A percentile compares a stretch with the other conserved stretches of the same genome.
These are phyloP conservation scores for Geotrichum phurueaensis DNA, from an alignment of 1,139 yeast species.

Conservation along the genomic window DNA sequence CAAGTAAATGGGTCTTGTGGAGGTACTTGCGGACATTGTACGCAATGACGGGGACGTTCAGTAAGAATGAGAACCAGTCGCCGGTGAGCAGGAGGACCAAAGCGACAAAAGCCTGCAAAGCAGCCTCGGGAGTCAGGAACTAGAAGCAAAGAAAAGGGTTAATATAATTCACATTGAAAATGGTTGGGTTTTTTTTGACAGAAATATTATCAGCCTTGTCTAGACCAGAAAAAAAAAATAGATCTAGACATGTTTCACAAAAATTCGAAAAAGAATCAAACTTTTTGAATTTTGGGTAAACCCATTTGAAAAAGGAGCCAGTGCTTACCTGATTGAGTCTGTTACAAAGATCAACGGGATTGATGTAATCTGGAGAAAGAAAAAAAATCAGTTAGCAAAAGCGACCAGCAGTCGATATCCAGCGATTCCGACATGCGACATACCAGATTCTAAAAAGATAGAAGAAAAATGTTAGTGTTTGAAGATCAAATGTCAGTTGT, in stretches of 20 bases:
- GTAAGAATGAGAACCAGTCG: slow-evolving; percentile 80
- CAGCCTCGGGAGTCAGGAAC: slow-evolving; percentile 80
- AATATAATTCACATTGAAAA: background rate
- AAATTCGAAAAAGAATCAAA: no score
- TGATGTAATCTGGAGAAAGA: slow-evolving; percentile 48
- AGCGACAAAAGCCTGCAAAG: slow-evolving; percentile 64
- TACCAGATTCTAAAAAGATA: slow-evolving; percentile 22
- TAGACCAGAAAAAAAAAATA: background rate
- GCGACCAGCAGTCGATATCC: background rate
- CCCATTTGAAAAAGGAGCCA: background rate
- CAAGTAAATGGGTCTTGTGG: slow-evolving; percentile 71
- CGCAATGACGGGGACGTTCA: slow-evolving; percentile 73
- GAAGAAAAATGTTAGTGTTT: background rate
- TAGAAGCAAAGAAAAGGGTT: background rate
- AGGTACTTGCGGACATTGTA: slow-evolving; percentile 65
- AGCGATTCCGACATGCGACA: background rate
- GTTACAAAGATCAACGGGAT: slow-evolving; percentile 89
- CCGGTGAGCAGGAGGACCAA: slow-evolving; percentile 68
- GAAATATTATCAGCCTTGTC: background rate
- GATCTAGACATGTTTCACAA: background rate
- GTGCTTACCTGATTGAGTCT: slow-evolving; percentile 50
- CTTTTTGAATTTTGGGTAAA: no score
- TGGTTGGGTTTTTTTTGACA: no score
- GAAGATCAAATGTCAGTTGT: slow-evolving; percentile 39
- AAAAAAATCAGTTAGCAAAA: background rate